Evolutionary conservation across 2,329 filamentous ascomycete species (phyloP).

Genomic region (Coniosporium tulheliwenetii): DNA sequence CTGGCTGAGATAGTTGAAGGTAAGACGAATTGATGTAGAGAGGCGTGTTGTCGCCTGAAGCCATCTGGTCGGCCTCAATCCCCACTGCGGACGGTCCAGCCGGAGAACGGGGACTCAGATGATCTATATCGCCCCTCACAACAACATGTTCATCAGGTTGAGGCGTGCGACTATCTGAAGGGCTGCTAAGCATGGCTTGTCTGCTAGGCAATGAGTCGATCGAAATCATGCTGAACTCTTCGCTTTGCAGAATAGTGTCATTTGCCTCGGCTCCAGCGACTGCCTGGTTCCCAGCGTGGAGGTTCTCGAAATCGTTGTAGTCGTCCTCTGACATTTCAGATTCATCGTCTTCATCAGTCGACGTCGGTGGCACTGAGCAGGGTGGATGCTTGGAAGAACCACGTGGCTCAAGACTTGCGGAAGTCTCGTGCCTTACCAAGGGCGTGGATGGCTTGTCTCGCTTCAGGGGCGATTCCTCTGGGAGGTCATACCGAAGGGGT

Average conservation of each 20-base stretch:
- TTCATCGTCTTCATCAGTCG: too few relatives aligned
- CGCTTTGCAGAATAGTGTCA: constrained; percentile 29
- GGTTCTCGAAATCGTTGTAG: not conserved
- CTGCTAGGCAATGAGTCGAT: constrained; percentile 27
- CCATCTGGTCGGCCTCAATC: constrained; percentile 13
- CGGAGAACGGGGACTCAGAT: too few relatives aligned
- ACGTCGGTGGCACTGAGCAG: too few relatives aligned
- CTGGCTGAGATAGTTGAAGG: constrained; percentile 3
- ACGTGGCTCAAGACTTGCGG: too few relatives aligned
- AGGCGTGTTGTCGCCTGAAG: constrained; percentile 13
- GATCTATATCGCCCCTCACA: too few relatives aligned
- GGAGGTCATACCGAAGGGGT: too few relatives aligned
- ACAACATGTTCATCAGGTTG: too few relatives aligned
- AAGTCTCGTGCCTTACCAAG: too few relatives aligned
- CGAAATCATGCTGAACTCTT: constrained; percentile 36
- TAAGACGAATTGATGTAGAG: constrained; percentile 9
- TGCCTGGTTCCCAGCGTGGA: constrained; percentile 1
- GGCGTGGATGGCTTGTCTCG: too few relatives aligned
- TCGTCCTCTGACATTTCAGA: too few relatives aligned
- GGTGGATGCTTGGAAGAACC: too few relatives aligned
- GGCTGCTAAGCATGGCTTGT: constrained; percentile 5
- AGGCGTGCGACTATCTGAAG: constrained; percentile 1
- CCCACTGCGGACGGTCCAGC: constrained; percentile 4
- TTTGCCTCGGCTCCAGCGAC: constrained; percentile 16
- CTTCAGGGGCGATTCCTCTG: too few relatives aligned